Percentiles rank a stretch among this genome's conserved stretches.
Conservation (phyloP, 495 filamentous ascomycete genomes). For the Aspergillus coremiiformis region DNA sequence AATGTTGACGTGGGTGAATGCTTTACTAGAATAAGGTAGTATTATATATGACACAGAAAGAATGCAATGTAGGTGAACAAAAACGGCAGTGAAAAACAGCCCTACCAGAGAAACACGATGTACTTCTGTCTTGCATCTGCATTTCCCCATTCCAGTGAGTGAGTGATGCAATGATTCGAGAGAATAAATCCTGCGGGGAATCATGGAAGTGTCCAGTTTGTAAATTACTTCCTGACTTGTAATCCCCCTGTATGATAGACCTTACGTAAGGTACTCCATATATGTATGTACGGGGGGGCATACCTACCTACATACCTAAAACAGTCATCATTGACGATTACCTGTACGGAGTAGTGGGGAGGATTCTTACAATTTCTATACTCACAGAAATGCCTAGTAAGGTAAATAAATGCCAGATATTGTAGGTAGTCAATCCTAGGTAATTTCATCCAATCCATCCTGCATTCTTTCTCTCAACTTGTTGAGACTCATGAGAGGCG, state of each 20-base stretch:
- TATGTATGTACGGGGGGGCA: no score
- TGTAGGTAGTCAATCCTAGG: background rate
- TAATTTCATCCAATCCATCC: background rate
- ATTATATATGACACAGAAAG: background rate
- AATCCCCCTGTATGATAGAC: background rate
- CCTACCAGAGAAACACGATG: background rate
- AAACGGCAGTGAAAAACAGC: background rate
- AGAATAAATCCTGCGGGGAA: background rate
- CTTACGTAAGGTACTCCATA: no score
- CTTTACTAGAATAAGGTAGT: background rate
- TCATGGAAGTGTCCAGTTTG: background rate
- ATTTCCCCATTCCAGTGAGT: background rate
- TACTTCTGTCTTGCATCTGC: background rate
- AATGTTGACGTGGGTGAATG: background rate
- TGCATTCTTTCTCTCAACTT: constrained; percentile 2
- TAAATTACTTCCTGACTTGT: no score
- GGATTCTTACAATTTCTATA: background rate
- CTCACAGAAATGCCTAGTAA: no score
- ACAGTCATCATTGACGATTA: no score
- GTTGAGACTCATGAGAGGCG: constrained; percentile 10
- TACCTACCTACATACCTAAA: no score
- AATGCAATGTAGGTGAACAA: background rate
- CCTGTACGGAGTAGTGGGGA: background rate
- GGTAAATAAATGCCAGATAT: background rate
- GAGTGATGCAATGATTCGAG: background rate